Base-by-base conservation (phyloP, 1,139 yeast species). In the Yamadazyma diospyri region DNA sequence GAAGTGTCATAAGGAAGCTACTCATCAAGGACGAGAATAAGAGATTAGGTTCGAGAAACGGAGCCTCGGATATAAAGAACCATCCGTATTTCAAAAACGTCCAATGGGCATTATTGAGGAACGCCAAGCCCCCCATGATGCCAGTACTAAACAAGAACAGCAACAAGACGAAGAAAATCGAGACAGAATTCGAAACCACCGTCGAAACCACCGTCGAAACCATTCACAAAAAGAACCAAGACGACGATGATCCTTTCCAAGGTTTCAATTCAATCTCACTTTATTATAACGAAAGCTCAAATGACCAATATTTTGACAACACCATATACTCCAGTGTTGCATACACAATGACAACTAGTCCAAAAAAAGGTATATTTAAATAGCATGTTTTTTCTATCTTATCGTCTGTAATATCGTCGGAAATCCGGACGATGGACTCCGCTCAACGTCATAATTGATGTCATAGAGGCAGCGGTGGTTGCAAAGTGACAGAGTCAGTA, bases 71-170 rank as follows among this genome's bases (percentile, higher is more conserved):
- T 50, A 78, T 92, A 35, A 92, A 92, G 52, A 78, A 76, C 38
- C 98, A 94, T 55, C 79, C 84, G 0, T 94, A 88, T 49, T 92
- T 92, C 68, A 89, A 88, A 53, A 82, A 69, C 48, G 81, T 88
- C 1, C 95, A 88, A 53, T 92, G 98, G 98, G 97, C 98, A 0
- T 64, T 92, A 41, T 65, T 92, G 40, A 72, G 98, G 46, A 86
- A 92, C 57, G 94, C 83, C 51, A 81, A 82, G 38, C 97, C 98
- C 1, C 98, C 98, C 9, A 82, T 92, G 79, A 79, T 92, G 17
- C 98, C 98, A 0, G 83, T 83, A 0, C 71, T 88, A 36, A 80
- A 89, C 11, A 78, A 80, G 40, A 59, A 67, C 30, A 23, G 36
- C 7, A 23, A 27, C 12, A 32, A 26, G 5, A 17, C 38, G 7